phyloP scores from a whole-genome alignment of 1,284 basidiomycete species.

The Pterulicium gracile region DNA sequence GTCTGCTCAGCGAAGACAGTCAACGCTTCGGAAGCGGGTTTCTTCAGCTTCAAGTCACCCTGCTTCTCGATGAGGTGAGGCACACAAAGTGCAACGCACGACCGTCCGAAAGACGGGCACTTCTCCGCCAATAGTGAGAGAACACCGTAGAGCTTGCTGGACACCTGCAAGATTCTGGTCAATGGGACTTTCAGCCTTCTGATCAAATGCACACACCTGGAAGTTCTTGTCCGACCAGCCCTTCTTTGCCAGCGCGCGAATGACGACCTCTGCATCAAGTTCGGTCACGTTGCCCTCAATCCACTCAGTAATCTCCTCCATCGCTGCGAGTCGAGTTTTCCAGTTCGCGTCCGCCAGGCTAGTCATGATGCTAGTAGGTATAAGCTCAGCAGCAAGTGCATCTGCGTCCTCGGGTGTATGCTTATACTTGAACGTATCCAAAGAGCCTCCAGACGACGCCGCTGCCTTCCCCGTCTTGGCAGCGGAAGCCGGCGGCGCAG shows the following conservation, averaged over 20 bases:
- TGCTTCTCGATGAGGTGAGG: slow-evolving; percentile 91
- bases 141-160: slow-evolving; percentile 76
- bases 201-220: slow-evolving; percentile 46
- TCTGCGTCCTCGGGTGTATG: slow-evolving; percentile 93
- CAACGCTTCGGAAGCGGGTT: slow-evolving; percentile 88
- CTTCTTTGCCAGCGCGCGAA: slow-evolving; percentile 87
- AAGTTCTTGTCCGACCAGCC: slow-evolving; percentile 99
- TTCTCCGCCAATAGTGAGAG: slow-evolving; percentile 66
- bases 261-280: slow-evolving; percentile 82
- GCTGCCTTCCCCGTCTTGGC: slow-evolving; percentile 43
- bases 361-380: slow-evolving; percentile 65
- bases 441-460: slow-evolving; percentile 33
- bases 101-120: slow-evolving; percentile 77
- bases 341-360: slow-evolving; percentile 83
- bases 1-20: slow-evolving; percentile 83
- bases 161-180: slow-evolving; percentile 48
- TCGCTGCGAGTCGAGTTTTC: slow-evolving; percentile 84
- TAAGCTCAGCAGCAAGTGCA: slow-evolving; percentile 59
- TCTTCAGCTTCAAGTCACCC: slow-evolving; percentile 95
- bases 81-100: slow-evolving; percentile 76
- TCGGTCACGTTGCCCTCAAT: slow-evolving; percentile 56
- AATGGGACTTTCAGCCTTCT: slow-evolving; percentile 5
- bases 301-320: slow-evolving; percentile 85
- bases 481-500: slow-evolving; percentile 23
- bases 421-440: slow-evolving; percentile 87